These are phyloP conservation scores for Osmozyma mogii DNA, from an alignment of 805 yeast genomes.

Conservation along the genomic window DNA sequence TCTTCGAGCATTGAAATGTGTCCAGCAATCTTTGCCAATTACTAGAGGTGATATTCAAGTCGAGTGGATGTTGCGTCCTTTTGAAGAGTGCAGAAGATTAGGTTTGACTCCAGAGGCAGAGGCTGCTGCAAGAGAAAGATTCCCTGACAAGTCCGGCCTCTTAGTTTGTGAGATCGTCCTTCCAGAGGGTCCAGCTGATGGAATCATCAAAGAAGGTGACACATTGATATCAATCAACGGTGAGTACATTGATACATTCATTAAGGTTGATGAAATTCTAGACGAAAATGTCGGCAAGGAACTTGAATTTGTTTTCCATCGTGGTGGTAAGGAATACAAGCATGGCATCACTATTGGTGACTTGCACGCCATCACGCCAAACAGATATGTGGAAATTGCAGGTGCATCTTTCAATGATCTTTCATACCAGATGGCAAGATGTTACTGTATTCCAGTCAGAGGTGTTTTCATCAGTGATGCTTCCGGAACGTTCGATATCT, in stretches of 20 bases:
- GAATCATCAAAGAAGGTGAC: conserved; percentile 75
- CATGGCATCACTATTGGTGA: conserved; percentile 57
- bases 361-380: conserved; percentile 76
- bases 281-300: conserved; percentile 61
- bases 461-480: conserved; percentile 81
- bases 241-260: conserved; percentile 55
- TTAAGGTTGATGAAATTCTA: conserved; percentile 73
- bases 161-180: conserved; percentile 75
- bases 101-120: conserved; percentile 77
- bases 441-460: conserved; percentile 71
- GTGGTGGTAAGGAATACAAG: conserved; percentile 51
- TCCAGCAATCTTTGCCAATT: conserved; percentile 51
- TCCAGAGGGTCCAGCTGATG: conserved; percentile 81
- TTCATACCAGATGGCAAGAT: conserved; percentile 83
- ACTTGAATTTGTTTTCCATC: conserved; percentile 42
- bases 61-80: conserved; percentile 82
- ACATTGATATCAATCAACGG: conserved; percentile 69
- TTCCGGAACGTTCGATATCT: conserved; percentile 64
- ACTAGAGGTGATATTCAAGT: conserved; percentile 90
- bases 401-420: conserved; percentile 84
- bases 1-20: conserved; percentile 67
- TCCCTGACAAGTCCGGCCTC: conserved; percentile 72
- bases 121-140: conserved; percentile 52
- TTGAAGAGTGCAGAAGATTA: conserved; percentile 81
- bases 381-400: conserved; percentile 68